These are phyloP conservation scores for Recurvomyces mirabilis DNA, from an alignment of 495 filamentous ascomycete species.

Conservation along the genomic window DNA sequence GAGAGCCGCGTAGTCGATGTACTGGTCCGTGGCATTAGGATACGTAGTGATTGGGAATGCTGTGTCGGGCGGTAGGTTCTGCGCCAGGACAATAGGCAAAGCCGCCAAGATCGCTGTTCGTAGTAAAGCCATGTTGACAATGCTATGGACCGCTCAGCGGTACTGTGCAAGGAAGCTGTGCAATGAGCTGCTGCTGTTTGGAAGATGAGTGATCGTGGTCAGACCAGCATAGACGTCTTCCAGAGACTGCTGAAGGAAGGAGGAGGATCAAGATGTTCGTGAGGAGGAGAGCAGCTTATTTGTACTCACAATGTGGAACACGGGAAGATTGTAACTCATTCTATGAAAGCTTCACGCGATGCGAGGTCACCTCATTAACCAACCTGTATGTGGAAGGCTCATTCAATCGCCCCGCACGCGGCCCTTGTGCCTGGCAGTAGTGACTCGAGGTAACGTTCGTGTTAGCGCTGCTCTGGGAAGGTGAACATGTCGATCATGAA, in stretches of 20 bases:
- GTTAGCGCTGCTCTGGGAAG: too few species aligned
- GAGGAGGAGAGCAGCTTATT: conserved; percentile 6
- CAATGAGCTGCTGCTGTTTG: too few species aligned
- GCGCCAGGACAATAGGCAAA: conserved; percentile 9
- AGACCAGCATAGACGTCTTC: not conserved
- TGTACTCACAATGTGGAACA: not conserved
- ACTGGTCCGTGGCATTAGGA: conserved; percentile 18
- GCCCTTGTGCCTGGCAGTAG: too few species aligned
- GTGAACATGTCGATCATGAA: too few species aligned
- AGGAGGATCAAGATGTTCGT: not conserved
- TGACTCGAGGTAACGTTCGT: too few species aligned
- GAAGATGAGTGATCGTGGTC: not conserved
- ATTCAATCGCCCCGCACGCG: too few species aligned
- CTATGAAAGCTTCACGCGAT: not conserved
- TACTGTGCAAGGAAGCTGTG: not conserved
- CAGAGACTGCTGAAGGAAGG: conserved; percentile 1
- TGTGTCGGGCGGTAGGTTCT: conserved; percentile 4
- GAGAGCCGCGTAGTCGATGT: conserved; percentile 17
- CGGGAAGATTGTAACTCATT: not conserved
- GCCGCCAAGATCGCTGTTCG: conserved; percentile 5
- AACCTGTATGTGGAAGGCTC: too few species aligned
- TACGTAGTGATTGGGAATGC: conserved; percentile 21
- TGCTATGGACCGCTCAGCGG: not conserved
- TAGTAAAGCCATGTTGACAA: conserved; percentile 5
- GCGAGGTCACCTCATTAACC: too few species aligned